Base-by-base conservation (phyloP, 169 alveolate genomes). In the Babesia bovis region DNA sequence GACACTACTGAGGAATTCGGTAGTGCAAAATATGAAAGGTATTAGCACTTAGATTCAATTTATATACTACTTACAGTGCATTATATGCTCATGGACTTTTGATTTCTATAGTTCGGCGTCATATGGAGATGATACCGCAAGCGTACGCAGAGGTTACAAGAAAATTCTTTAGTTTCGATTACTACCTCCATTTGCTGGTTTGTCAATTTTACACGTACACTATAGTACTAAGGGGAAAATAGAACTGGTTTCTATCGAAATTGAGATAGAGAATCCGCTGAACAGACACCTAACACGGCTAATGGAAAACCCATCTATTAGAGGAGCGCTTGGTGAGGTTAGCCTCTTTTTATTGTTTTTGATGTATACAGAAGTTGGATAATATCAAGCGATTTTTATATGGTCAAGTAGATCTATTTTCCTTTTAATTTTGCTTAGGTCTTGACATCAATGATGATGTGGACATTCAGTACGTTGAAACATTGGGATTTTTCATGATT, bases 211-310 rank as follows among this genome's bases (percentile, higher is more conserved):
- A 13, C 17, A 1, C n/a, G 0, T 7, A 2, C 15, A 15, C 15
- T 7, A 65, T 50, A 19, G 17, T 32, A 25, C 45, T 21, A 59
- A 57, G 61, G 30, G 61, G 9, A 79, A 70, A 60, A 77, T 41
- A 10, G 32, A 35, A 40, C 63, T 79, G 32, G 87, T 79, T 21
- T 49, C 82, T 6, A 77, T 79, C 41, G 87, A 79, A 17, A 79
- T 79, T 7, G 87, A 79, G 60, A 69, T 79, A 33, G 82, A 50
- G 52, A 69, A 60, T 51, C 83, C 83, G 7, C 33, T 61, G 23
- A 79, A 79, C 40, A 35, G 65, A 42, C 32, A 45, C 13, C 35
- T 63, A 4, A 33, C 10, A 0, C 33, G 12, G 44, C 6, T 63
- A n/a, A 21, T 63, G 47, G 40, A 47, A 21, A 60, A 63, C 49